A percentile compares a stretch with the other conserved stretches of the same genome.
phyloP scores from a whole-genome alignment of 768 basidiomycete species.

The Boletus subcaerulescens region DNA sequence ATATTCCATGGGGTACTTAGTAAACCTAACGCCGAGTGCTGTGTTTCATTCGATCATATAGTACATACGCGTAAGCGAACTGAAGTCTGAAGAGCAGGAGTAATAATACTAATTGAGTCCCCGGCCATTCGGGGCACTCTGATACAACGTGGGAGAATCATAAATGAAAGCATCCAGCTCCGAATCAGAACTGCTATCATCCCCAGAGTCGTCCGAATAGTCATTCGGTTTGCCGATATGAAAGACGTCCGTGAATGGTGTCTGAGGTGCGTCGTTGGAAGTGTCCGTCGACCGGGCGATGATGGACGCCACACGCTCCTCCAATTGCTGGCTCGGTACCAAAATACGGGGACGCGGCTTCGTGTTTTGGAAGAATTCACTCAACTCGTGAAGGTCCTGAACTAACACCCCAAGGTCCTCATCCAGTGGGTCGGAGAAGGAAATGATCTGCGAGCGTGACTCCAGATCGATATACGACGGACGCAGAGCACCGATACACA shows the following conservation, averaged over 20 bases:
- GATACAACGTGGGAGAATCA: conserved; percentile 49
- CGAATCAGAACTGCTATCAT: conserved; percentile 38
- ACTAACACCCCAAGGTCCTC: conserved; percentile 78
- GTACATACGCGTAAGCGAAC: conserved; percentile 3
- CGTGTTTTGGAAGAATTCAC: conserved; percentile 62
- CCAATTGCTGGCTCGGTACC: conserved; percentile 58
- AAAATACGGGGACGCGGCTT: conserved; percentile 35
- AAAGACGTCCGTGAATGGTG: conserved; percentile 80
- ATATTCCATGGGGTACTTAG: neutral
- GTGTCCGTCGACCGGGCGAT: conserved; percentile 71
- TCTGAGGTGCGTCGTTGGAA: conserved; percentile 59
- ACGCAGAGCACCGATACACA: conserved; percentile 67
- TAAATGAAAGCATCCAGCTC: conserved; percentile 58
- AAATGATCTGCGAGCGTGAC: conserved; percentile 42
- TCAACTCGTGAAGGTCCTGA: conserved; percentile 73
- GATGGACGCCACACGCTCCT: conserved; percentile 79
- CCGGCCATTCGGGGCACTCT: conserved; percentile 45
- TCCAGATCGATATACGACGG: conserved; percentile 74
- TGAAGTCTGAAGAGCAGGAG: neutral
- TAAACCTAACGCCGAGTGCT: neutral
- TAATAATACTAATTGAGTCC: conserved; percentile 10
- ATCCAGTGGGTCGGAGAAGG: conserved; percentile 40
- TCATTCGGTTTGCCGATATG: conserved; percentile 41
- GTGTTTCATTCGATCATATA: neutral
- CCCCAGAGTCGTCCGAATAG: conserved; percentile 47